Evolutionary conservation across 352 stramenopile genomes (phyloP), one percentile per base, ranked within the genome.

Genomic region (Phytophthora cryptogea): DNA sequence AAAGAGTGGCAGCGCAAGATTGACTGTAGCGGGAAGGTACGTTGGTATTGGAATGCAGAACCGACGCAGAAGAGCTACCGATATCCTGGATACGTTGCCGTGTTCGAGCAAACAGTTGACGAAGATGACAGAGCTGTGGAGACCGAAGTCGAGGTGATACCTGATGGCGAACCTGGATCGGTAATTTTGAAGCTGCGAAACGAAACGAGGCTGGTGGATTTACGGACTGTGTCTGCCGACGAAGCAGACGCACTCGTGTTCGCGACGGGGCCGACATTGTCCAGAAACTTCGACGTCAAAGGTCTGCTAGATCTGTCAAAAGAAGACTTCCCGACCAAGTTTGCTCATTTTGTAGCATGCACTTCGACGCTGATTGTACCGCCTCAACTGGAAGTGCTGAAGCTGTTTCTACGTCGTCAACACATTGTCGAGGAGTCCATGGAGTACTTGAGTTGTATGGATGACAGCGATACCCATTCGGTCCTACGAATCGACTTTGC

Each of bases 401-500:
- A 78, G 45, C 61, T 87, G 8, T 74, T 67, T 2, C 14, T 84
- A 8, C 70, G 70, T 23, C 77, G 77, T 16, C 61, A 80, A 0
- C 66, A 69, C 8, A 59, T 83, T 13, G 54, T 85, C 3, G 75
- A 85, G 46, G 66, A 88, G 14, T 85, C 78, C 14, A 59, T 85
- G 7, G 70, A 85, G 37, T 77, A 83, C 42, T 58, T 86, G 9
- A 74, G 59, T 42, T 83, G 76, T 16, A 57, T 86, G 40, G 64
- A 73, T 23, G 48, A 63, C 16, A 65, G 55, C 9, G 59, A 82
- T 45, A 49, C 76, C 16, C 59, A 60, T 28, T 76, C 72, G 3
- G 63, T 75, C 4, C 54, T 86, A 35, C 71, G 80, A 10, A 78
- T 92, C 20, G 65, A 90, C 28, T 95, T 96, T 57, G 59, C 80